phyloP scores from a whole-genome alignment of 345 rosid species.

The Aegle marmelos region DNA sequence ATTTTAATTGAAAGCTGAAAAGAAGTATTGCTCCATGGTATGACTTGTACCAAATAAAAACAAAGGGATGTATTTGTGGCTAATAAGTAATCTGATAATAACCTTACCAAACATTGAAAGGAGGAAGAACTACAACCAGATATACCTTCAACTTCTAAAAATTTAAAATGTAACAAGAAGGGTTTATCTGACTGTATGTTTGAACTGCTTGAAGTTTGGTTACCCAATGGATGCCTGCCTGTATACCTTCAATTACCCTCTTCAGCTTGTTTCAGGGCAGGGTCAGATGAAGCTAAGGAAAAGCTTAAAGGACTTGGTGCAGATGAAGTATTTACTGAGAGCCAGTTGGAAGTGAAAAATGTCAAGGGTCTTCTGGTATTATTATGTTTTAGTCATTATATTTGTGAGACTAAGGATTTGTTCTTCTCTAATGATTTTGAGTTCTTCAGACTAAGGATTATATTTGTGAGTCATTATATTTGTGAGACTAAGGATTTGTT shows the following conservation, averaged over 20 bases:
- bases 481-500: conserved; percentile 11
- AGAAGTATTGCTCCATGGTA: background rate
- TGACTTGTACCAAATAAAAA: background rate
- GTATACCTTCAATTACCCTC: conserved; percentile 7
- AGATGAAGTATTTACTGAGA: conserved; percentile 70
- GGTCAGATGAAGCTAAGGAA: conserved; percentile 70
- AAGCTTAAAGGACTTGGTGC: conserved; percentile 68
- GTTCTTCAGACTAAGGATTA: too few species aligned
- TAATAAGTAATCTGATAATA: background rate
- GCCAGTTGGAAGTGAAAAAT: conserved; percentile 71
- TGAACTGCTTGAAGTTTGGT: background rate
- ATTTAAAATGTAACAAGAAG: background rate
- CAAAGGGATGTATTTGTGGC: background rate
- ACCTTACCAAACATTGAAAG: background rate
- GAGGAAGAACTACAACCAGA: background rate
- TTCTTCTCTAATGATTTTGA: too few species aligned
- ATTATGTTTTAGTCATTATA: conserved; percentile 12
- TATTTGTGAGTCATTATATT: conserved; percentile 6
- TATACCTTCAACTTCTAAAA: background rate
- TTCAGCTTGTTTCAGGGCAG: conserved; percentile 44
- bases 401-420: conserved; percentile 12
- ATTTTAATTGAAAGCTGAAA: background rate
- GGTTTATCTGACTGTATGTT: background rate
- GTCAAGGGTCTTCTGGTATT: conserved; percentile 79
- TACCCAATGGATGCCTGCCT: background rate